A percentile compares a stretch with the other conserved stretches of the same genome.
Evolutionary conservation across 2,329 filamentous ascomycete genomes (phyloP).

Genomic region (Colletotrichum tanaceti): DNA sequence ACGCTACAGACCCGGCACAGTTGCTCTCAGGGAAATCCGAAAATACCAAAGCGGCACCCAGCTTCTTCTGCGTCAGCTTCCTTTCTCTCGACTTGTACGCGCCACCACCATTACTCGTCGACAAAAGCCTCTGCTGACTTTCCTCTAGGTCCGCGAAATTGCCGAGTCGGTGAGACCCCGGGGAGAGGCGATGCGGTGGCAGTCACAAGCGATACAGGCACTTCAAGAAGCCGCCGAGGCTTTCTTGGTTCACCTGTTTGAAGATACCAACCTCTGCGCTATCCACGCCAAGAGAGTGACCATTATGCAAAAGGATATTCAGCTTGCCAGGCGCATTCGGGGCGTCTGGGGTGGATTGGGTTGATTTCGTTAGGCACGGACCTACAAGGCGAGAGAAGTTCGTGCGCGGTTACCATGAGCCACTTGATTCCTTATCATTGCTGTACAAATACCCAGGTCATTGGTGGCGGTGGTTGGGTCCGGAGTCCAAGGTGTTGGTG

Average conservation of each 20-base stretch:
- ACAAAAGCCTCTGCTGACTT: conserved; percentile 9
- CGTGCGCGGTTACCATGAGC: neutral
- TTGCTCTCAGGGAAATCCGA: conserved; percentile 91
- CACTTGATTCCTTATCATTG: neutral
- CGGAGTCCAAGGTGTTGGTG: conserved; percentile 20
- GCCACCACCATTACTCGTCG: neutral
- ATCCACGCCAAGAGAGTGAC: conserved; percentile 97
- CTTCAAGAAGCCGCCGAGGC: conserved; percentile 97
- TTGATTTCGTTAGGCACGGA: conserved; percentile 48
- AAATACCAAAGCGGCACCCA: conserved; percentile 91
- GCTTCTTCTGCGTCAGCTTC: conserved; percentile 82
- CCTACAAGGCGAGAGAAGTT: no score
- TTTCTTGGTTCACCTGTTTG: conserved; percentile 95
- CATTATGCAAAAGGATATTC: conserved; percentile 98
- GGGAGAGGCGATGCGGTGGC: conserved; percentile 86
- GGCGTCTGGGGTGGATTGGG: conserved; percentile 79
- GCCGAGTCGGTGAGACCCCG: conserved; percentile 71
- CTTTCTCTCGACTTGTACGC: conserved; percentile 79
- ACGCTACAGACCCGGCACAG: conserved; percentile 82
- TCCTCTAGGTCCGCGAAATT: conserved; percentile 74
- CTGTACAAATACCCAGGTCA: conserved; percentile 20
- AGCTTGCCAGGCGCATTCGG: conserved; percentile 84
- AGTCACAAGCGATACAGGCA: conserved; percentile 92
- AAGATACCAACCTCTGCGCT: conserved; percentile 94
- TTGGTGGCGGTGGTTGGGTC: neutral